Evolutionary conservation across 495 filamentous ascomycete genomes (phyloP).

Genomic region (Xylaria acuta): DNA sequence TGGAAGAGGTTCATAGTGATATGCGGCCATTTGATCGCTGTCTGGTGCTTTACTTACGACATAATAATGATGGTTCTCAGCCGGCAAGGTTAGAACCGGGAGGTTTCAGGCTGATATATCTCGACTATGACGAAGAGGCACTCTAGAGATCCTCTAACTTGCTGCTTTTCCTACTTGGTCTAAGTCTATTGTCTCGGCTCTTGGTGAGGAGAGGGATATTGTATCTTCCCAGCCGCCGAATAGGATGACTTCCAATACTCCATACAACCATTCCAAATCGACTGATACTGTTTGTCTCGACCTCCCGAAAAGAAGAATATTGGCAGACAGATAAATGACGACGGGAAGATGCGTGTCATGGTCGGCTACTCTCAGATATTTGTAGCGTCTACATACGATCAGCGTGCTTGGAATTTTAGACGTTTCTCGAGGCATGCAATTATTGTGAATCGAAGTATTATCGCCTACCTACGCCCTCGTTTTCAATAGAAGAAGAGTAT

Average conservation of each 20-base stretch:
- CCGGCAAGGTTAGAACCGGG: not conserved
- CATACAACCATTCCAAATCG: not conserved
- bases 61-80: too few relatives aligned
- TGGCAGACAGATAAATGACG: too few relatives aligned
- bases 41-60: too few relatives aligned
- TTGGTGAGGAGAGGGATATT: slow-evolving; percentile 5
- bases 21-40: slow-evolving; percentile 10
- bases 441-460: not conserved
- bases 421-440: not conserved
- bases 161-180: slow-evolving; percentile 15
- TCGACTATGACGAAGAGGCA: not conserved
- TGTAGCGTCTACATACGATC: not conserved
- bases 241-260: not conserved
- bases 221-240: not conserved
- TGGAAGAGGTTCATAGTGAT: slow-evolving; percentile 25
- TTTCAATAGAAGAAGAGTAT: not conserved
- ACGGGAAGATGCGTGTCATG: not conserved
- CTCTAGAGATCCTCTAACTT: not conserved
- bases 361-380: not conserved
- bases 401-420: not conserved
- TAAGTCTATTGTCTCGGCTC: not conserved
- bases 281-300: not conserved
- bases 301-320: not conserved
- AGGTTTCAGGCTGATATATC: not conserved
- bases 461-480: not conserved